Conservation (phyloP, 1,139 yeast genomes). For the Cylindricascospora bacillispora region DNA sequence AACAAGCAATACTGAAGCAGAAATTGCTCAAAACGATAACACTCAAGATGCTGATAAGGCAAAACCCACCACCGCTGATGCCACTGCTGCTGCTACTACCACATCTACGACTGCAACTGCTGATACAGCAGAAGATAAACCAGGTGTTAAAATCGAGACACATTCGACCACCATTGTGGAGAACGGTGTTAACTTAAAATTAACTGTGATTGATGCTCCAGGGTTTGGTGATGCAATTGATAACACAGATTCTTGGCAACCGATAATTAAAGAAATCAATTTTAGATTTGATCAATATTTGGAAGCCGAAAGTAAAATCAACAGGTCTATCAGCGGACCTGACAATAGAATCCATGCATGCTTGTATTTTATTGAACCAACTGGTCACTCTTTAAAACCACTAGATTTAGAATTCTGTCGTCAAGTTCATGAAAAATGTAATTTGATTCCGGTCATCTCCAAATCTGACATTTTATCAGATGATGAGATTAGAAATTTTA, state of each 20-base stretch:
- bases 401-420: constrained; percentile 85
- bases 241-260: constrained; percentile 83
- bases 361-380: constrained; percentile 87
- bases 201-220: constrained; percentile 81
- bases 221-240: constrained; percentile 92
- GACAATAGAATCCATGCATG: constrained; percentile 83
- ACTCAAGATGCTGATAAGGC: constrained; percentile 5
- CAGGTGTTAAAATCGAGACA: constrained; percentile 51
- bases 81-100: constrained; percentile 9
- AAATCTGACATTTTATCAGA: constrained; percentile 89
- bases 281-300: constrained; percentile 74
- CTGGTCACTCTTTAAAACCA: constrained; percentile 86
- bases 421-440: constrained; percentile 80
- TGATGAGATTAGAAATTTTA: constrained; percentile 68
- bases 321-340: constrained; percentile 54
- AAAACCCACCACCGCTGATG: constrained; percentile 8
- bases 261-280: constrained; percentile 84
- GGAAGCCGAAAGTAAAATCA: constrained; percentile 81
- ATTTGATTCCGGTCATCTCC: constrained; percentile 88
- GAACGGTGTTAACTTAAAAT: constrained; percentile 77
- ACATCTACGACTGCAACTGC: constrained; percentile 5
- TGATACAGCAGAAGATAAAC: constrained; percentile 17
- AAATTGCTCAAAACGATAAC: constrained; percentile 8
- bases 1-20: too few relatives aligned
- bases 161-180: constrained; percentile 73